phyloP scores from a whole-genome alignment of 352 stramenopile genomes.

The Globisporangium camurandrum region DNA sequence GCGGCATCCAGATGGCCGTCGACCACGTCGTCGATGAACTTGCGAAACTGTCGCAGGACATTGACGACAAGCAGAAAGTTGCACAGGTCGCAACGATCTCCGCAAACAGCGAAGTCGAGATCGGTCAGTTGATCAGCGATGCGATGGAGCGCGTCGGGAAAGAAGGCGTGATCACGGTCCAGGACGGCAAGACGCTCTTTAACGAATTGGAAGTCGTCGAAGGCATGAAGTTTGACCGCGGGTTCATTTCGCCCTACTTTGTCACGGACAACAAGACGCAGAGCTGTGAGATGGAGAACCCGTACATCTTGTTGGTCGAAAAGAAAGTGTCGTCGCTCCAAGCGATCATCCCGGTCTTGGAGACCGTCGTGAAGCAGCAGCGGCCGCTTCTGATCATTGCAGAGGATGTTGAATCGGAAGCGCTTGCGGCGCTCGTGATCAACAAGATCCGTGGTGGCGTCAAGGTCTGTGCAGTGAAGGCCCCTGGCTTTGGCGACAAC shows the following conservation, averaged over 20 bases:
- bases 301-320: conserved; percentile 98
- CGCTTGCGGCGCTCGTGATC: conserved; percentile 97
- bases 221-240: conserved; percentile 99
- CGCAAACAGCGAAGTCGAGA: conserved; percentile 97
- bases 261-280: conserved; percentile 99
- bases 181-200: conserved; percentile 99
- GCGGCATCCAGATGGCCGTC: conserved; percentile 97
- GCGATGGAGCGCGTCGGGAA: conserved; percentile 99
- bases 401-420: conserved; percentile 99
- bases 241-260: conserved; percentile 99
- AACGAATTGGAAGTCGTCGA: conserved; percentile 99
- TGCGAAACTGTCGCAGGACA: conserved; percentile 93
- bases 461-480: conserved; percentile 99
- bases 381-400: conserved; percentile 98
- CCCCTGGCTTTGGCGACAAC: conserved; percentile 99
- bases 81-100: conserved; percentile 99
- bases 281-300: conserved; percentile 98
- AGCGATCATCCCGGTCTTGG: conserved; percentile 95
- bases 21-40: conserved; percentile 95
- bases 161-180: conserved; percentile 97
- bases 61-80: conserved; percentile 99
- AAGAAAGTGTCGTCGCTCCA: conserved; percentile 99
- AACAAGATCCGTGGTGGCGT: conserved; percentile 99
- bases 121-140: conserved; percentile 97
- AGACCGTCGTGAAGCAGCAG: conserved; percentile 96